Evolutionary conservation across 192 early-diverging fungal species (phyloP).

Genomic region (Mortierella antarctica): DNA sequence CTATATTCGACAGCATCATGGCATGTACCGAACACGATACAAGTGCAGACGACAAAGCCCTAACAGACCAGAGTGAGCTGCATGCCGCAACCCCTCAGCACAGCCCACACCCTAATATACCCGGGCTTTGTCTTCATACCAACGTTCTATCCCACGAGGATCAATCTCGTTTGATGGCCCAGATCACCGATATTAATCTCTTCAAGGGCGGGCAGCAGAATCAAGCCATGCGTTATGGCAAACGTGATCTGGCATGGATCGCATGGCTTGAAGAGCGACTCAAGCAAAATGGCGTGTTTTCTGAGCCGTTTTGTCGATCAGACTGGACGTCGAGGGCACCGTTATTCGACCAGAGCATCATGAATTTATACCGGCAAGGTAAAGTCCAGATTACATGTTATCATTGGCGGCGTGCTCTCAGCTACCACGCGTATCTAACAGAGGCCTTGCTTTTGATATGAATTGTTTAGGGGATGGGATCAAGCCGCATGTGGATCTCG

Average conservation of each 20-base stretch:
- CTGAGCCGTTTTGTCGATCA: constrained; percentile 14
- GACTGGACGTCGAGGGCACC: constrained; percentile 40
- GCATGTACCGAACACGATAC: constrained; percentile 2
- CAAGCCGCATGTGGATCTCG: constrained; percentile 60
- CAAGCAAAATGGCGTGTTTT: not conserved
- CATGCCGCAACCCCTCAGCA: constrained; percentile 16
- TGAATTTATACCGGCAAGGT: constrained; percentile 59
- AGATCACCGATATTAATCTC: constrained; percentile 42
- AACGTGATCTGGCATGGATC: constrained; percentile 49
- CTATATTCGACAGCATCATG: constrained; percentile 47
- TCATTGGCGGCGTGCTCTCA: not conserved
- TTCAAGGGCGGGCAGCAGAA: constrained; percentile 51
- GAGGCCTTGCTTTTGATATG: not conserved
- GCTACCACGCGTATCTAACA: not conserved
- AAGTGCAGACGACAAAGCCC: not conserved
- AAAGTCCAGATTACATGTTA: not conserved
- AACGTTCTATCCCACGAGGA: constrained; percentile 33
- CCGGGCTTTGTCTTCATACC: constrained; percentile 23
- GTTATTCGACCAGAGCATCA: constrained; percentile 65
- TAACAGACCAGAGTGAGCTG: not conserved
- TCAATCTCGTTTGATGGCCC: constrained; percentile 27
- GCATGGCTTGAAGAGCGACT: constrained; percentile 30
- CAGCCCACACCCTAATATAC: constrained; percentile 15
- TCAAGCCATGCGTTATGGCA: constrained; percentile 64
- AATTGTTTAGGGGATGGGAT: constrained; percentile 56